A percentile compares a stretch with the other conserved stretches of the same genome.
These are phyloP conservation scores for Hirsutella thompsonii DNA, from an alignment of 2,329 filamentous ascomycete genomes.

Conservation along the genomic window DNA sequence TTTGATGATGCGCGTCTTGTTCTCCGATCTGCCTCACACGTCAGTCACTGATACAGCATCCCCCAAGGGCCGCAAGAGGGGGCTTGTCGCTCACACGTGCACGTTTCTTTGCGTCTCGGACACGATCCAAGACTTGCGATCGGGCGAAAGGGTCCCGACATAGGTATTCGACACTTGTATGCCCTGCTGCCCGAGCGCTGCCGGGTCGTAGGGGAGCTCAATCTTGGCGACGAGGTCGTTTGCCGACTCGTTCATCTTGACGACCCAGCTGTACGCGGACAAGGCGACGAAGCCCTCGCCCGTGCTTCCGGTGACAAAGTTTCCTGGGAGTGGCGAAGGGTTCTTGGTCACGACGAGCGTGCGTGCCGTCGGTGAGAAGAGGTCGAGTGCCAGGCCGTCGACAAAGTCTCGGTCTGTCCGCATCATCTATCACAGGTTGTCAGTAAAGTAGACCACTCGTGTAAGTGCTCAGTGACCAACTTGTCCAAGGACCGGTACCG, in stretches of 20 bases:
- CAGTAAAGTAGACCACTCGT: no score
- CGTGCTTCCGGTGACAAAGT: constrained; percentile 16
- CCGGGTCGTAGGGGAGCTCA: constrained; percentile 15
- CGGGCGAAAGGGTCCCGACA: constrained; percentile 2
- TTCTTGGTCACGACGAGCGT: constrained; percentile 18
- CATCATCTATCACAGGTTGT: constrained; percentile 1
- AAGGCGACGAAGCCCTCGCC: constrained; percentile 16
- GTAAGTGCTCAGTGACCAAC: neutral
- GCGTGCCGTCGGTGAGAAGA: constrained; percentile 17
- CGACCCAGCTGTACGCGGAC: constrained; percentile 16
- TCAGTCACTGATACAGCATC: neutral
- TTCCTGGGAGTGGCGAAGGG: constrained; percentile 11
- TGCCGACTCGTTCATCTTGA: constrained; percentile 17
- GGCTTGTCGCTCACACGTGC: constrained; percentile 10
- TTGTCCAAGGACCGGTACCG: constrained; percentile 1
- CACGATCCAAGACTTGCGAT: constrained; percentile 4
- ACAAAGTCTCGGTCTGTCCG: constrained; percentile 16
- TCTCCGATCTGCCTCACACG: constrained; percentile 9
- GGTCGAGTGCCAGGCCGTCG: constrained; percentile 18
- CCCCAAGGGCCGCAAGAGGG: no score
- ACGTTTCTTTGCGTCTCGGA: constrained; percentile 13
- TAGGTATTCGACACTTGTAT: constrained; percentile 3
- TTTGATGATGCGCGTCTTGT: constrained; percentile 17
- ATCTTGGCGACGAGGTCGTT: constrained; percentile 20
- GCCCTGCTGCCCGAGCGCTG: neutral